Conservation (phyloP, 495 filamentous ascomycete genomes). For the Tuber calosporum region DNA sequence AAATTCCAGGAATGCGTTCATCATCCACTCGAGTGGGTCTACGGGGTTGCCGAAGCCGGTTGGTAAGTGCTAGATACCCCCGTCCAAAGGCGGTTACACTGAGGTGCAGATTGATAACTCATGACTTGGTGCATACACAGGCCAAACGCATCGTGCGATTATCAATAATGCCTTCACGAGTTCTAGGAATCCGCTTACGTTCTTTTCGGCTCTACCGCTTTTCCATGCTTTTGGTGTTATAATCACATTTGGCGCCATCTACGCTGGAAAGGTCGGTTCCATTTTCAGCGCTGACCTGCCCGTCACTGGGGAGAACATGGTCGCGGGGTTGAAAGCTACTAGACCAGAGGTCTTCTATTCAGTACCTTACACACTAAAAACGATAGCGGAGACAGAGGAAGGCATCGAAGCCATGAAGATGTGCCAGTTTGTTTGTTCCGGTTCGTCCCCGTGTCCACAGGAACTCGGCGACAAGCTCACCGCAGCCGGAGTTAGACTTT, state of each 20-base stretch:
- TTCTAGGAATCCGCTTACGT: slow-evolving; percentile 44
- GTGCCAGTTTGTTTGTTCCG: slow-evolving; percentile 49
- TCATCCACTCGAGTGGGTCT: slow-evolving; percentile 55
- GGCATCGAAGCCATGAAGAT: slow-evolving; percentile 47
- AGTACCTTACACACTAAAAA: slow-evolving; percentile 54
- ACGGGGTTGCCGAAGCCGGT: slow-evolving; percentile 55
- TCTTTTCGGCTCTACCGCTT: slow-evolving; percentile 53
- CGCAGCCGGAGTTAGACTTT: slow-evolving; percentile 47
- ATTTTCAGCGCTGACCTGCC: slow-evolving; percentile 52
- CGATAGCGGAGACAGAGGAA: slow-evolving; percentile 48
- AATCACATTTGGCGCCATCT: slow-evolving; percentile 49
- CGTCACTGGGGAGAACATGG: slow-evolving; percentile 49
- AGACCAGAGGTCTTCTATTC: slow-evolving; percentile 50
- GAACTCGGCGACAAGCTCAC: slow-evolving; percentile 53
- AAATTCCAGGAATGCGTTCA: slow-evolving; percentile 44
- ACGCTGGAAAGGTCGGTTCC: slow-evolving; percentile 48
- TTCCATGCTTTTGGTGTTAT: slow-evolving; percentile 52
- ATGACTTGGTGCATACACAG: slow-evolving; percentile 5
- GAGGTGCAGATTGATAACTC: not conserved
- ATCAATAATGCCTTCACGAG: slow-evolving; percentile 45
- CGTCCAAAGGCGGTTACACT: not conserved
- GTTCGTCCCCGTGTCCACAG: slow-evolving; percentile 53
- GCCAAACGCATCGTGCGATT: slow-evolving; percentile 39
- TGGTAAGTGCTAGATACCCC: slow-evolving; percentile 1
- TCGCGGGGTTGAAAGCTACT: slow-evolving; percentile 47